Conservation (phyloP, 1,284 basidiomycete species). For the Melampsora americana region DNA sequence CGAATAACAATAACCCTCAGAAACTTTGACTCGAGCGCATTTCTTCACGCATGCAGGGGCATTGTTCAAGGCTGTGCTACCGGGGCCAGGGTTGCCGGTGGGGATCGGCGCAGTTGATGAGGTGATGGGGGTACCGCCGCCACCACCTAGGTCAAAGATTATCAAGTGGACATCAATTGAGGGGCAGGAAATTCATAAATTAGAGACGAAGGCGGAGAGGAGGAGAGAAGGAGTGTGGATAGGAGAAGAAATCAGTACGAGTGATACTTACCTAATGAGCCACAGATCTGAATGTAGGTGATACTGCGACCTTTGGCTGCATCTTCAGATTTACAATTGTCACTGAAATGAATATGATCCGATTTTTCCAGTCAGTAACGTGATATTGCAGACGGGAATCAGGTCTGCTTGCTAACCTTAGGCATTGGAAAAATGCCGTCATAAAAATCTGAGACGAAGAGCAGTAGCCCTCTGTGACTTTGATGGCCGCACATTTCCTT, state of each 20-base stretch:
- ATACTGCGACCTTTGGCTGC: conserved; percentile 16
- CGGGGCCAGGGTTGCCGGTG: too few relatives aligned
- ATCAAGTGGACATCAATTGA: too few relatives aligned
- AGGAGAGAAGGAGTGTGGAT: too few relatives aligned
- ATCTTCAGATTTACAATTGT: conserved; percentile 28
- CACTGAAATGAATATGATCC: neutral
- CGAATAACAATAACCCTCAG: conserved; percentile 37
- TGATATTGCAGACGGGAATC: too few relatives aligned
- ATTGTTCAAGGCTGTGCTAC: neutral
- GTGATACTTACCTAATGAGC: too few relatives aligned
- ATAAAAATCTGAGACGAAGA: conserved; percentile 4
- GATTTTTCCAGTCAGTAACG: neutral
- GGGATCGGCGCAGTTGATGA: too few relatives aligned
- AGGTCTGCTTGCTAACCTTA: conserved; percentile 1
- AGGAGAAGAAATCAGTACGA: too few relatives aligned
- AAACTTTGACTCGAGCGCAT: conserved; percentile 35
- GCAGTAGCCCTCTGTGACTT: conserved; percentile 35
- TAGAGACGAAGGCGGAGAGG: too few relatives aligned
- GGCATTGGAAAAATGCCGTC: conserved; percentile 29
- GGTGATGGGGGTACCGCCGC: too few relatives aligned
- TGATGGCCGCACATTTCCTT: conserved; percentile 32
- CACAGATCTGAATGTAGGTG: neutral
- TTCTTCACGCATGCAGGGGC: conserved; percentile 20
- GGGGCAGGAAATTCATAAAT: too few relatives aligned
- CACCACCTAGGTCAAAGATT: too few relatives aligned